Evolutionary conservation across 1,284 basidiomycete genomes (phyloP).

Genomic region (Clitocybe nebularis): DNA sequence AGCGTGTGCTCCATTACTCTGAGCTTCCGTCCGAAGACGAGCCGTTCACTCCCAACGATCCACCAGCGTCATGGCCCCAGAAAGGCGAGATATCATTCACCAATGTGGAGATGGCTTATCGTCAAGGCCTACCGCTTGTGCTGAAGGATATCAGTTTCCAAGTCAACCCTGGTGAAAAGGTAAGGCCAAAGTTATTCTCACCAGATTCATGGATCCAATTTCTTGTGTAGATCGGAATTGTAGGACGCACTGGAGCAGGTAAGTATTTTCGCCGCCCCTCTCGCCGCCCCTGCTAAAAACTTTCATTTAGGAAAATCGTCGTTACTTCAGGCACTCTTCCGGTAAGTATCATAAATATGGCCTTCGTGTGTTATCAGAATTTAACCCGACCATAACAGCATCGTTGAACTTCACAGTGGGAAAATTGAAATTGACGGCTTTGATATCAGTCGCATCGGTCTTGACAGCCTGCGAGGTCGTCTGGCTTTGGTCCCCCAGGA

Average conservation of each 20-base stretch:
- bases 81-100: conserved; percentile 60
- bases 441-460: conserved; percentile 54
- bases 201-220: background rate
- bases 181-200: conserved; percentile 19
- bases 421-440: conserved; percentile 68
- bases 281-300: background rate
- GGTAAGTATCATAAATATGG: conserved; percentile 31
- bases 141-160: conserved; percentile 64
- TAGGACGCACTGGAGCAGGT: conserved; percentile 71
- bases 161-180: conserved; percentile 69
- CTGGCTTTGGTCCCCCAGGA: conserved; percentile 76
- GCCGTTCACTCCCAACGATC: conserved; percentile 39
- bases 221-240: conserved; percentile 58
- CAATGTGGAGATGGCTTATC: conserved; percentile 64
- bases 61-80: conserved; percentile 65
- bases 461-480: conserved; percentile 53
- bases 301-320: conserved; percentile 62
- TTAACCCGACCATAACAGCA: conserved; percentile 52
- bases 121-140: conserved; percentile 69
- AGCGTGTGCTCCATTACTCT: conserved; percentile 58
- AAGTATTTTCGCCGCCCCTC: conserved; percentile 12
- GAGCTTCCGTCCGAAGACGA: conserved; percentile 50
- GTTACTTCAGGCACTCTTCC: conserved; percentile 69
- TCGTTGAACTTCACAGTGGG: conserved; percentile 62
- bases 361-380: no score